A percentile compares a stretch with the other conserved stretches of the same genome.
These are phyloP conservation scores for Annulohypoxylon nitens DNA, from an alignment of 495 filamentous ascomycete species.

Conservation along the genomic window DNA sequence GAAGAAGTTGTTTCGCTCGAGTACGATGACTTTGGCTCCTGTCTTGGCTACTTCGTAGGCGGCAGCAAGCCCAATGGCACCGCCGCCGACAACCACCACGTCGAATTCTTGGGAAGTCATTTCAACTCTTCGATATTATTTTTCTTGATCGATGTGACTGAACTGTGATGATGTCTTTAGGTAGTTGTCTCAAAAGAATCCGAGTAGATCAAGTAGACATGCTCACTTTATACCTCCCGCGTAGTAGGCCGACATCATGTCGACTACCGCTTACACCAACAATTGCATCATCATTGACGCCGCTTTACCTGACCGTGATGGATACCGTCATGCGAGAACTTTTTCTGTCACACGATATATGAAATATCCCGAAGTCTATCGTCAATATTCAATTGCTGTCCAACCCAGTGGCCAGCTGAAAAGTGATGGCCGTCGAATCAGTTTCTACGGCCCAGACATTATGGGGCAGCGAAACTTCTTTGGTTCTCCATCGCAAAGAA, in stretches of 20 bases:
- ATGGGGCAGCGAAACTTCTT: neutral
- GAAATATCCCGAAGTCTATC: no score
- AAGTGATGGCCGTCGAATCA: neutral
- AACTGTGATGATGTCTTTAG: no score
- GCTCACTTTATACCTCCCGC: no score
- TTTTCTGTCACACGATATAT: no score
- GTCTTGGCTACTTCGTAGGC: constrained; percentile 7
- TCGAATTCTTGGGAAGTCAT: neutral
- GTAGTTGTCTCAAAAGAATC: no score
- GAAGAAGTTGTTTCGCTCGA: constrained; percentile 4
- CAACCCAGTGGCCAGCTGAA: no score
- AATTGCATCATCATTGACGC: neutral
- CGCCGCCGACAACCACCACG: neutral
- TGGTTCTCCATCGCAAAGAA: neutral
- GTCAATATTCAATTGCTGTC: no score
- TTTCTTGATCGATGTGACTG: neutral
- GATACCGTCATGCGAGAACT: no score
- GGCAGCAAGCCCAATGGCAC: neutral
- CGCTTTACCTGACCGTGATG: neutral
- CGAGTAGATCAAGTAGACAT: no score
- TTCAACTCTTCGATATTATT: neutral
- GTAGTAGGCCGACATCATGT: neutral
- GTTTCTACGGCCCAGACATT: neutral
- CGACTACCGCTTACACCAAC: neutral
- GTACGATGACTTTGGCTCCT: neutral